These are phyloP conservation scores for Hypsizygus ulmarius DNA, from an alignment of 1,284 basidiomycete genomes.

Conservation along the genomic window DNA sequence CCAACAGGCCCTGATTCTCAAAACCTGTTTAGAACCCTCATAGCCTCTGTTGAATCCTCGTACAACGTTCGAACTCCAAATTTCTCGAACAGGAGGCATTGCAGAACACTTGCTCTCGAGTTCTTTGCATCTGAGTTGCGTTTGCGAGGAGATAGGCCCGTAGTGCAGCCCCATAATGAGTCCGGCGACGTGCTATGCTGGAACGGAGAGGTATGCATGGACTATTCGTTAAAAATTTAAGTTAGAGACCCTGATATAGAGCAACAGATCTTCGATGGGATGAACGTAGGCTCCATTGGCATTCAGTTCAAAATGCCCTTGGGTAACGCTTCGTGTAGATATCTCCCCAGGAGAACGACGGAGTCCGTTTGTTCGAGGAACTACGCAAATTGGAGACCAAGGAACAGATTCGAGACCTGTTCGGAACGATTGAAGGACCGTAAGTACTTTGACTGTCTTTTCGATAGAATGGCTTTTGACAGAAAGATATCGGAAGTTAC, in stretches of 20 bases:
- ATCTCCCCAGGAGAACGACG: conserved; percentile 71
- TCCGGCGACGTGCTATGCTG: conserved; percentile 73
- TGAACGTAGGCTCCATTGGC: conserved; percentile 47
- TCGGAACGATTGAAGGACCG: conserved; percentile 82
- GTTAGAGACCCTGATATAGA: conserved; percentile 3
- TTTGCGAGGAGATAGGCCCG: conserved; percentile 61
- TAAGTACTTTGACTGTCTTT: conserved; percentile 44
- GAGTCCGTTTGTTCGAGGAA: conserved; percentile 58
- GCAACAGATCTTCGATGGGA: conserved; percentile 71
- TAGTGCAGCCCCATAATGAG: conserved; percentile 72
- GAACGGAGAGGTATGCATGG: conserved; percentile 78
- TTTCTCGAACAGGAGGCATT: neutral
- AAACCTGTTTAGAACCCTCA: conserved; percentile 25
- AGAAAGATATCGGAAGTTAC: conserved; percentile 51
- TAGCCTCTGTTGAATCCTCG: conserved; percentile 1
- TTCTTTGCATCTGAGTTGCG: conserved; percentile 81
- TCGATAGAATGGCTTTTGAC: conserved; percentile 3
- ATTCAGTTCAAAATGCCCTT: neutral
- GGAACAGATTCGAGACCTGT: conserved; percentile 46
- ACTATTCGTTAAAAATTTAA: neutral
- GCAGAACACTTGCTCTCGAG: conserved; percentile 31
- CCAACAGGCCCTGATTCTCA: conserved; percentile 62
- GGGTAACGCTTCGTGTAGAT: conserved; percentile 36
- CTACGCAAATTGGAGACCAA: conserved; percentile 41
- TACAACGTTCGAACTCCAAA: conserved; percentile 3